These are phyloP conservation scores for Dothistroma pini DNA, from an alignment of 2,329 filamentous ascomycete genomes.

Conservation along the genomic window DNA sequence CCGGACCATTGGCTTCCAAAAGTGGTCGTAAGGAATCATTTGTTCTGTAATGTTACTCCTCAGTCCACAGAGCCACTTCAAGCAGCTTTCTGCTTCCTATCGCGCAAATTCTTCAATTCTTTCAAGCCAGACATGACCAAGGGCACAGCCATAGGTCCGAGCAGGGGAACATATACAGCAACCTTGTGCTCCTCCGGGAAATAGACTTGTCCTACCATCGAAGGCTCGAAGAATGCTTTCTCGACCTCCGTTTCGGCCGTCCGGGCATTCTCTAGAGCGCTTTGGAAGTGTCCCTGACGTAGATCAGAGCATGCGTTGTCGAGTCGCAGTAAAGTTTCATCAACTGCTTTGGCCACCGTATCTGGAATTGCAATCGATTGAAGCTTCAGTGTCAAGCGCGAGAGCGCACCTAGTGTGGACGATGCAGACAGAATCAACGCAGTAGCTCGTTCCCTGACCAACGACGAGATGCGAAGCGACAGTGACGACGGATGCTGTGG, in stretches of 20 bases:
- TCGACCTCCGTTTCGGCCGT: constrained; percentile 87
- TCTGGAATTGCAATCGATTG: constrained; percentile 88
- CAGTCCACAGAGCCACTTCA: constrained; percentile 7
- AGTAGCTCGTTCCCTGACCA: constrained; percentile 80
- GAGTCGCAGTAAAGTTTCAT: constrained; percentile 73
- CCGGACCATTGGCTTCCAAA: no score
- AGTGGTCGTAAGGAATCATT: neutral
- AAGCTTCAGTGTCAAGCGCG: constrained; percentile 76
- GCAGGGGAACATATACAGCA: constrained; percentile 85
- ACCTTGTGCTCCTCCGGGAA: constrained; percentile 99
- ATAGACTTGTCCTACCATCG: constrained; percentile 97
- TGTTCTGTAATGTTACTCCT: neutral
- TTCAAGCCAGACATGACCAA: constrained; percentile 79
- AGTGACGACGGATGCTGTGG: constrained; percentile 74
- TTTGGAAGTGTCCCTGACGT: constrained; percentile 56
- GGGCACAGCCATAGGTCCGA: constrained; percentile 88
- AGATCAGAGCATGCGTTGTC: constrained; percentile 72
- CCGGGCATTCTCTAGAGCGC: constrained; percentile 73
- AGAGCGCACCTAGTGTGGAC: constrained; percentile 88
- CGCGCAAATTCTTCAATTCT: constrained; percentile 55
- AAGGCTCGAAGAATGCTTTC: constrained; percentile 95
- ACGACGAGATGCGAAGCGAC: constrained; percentile 76
- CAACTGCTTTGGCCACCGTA: constrained; percentile 80
- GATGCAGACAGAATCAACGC: constrained; percentile 85
- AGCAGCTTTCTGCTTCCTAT: constrained; percentile 18